phyloP scores from a whole-genome alignment of 2,329 filamentous ascomycete genomes.

The Arthrobotrys conoides region DNA sequence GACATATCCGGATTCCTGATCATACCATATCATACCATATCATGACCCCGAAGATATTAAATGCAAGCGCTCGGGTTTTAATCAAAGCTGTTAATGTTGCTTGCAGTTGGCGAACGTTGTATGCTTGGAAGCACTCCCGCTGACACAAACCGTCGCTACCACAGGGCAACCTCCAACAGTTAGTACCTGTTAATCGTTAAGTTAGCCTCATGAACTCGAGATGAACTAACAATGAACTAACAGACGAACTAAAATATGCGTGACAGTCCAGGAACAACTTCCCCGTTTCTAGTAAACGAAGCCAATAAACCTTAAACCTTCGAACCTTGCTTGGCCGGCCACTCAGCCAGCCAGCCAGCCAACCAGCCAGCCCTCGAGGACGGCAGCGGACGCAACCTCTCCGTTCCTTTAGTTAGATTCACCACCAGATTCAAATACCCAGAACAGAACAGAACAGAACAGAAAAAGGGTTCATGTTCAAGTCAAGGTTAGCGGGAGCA shows the following conservation, averaged over 20 bases:
- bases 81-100: constrained; percentile 58
- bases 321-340: constrained; percentile 36
- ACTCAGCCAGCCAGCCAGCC: not conserved
- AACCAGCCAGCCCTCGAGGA: constrained; percentile 17
- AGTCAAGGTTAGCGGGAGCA: constrained; percentile 34
- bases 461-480: constrained; percentile 36
- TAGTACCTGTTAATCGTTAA: constrained; percentile 30
- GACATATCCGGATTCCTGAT: constrained; percentile 24
- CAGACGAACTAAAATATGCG: not conserved
- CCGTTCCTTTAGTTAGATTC: too few relatives aligned
- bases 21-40: too few relatives aligned
- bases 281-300: constrained; percentile 45
- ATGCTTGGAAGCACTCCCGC: constrained; percentile 37
- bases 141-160: constrained; percentile 60
- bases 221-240: too few relatives aligned
- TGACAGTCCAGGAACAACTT: constrained; percentile 37
- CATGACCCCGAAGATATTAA: too few relatives aligned
- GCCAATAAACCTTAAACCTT: constrained; percentile 55
- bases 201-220: not conserved
- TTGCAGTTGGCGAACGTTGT: constrained; percentile 55
- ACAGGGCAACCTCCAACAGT: constrained; percentile 42
- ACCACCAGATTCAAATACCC: too few relatives aligned
- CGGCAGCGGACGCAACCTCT: constrained; percentile 61
- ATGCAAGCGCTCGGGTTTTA: constrained; percentile 57
- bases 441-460: too few relatives aligned